Base-by-base conservation (phyloP, 2,329 filamentous ascomycete genomes). In the Phyllachora maydis region DNA sequence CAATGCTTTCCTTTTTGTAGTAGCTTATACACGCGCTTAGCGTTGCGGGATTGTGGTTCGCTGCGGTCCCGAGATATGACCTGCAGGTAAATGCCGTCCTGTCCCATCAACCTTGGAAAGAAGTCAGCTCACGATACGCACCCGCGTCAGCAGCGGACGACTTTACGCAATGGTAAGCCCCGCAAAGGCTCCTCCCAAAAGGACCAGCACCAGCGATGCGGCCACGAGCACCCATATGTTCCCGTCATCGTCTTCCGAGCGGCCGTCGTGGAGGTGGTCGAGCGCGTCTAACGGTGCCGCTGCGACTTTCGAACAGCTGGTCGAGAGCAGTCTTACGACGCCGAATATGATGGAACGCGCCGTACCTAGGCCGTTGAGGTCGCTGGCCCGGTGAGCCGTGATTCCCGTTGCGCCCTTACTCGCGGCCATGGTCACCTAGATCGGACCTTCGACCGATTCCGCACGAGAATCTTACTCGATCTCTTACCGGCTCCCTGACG, bases 31-130 rank as follows among this genome's bases (percentile, higher is more conserved):
- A 98, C 88, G 32, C 68, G 73, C 27, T 64, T 65, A 1, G 88
- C 88, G 42, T 93, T 81, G 41, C 70, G 79, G 40, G 72, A 73
- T 50, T 95, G 85, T n/a, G 70, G 59, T 26, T 75, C 81, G 46
- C 79, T 73, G 21, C 76, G 71, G 25, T 88, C 90, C 19, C 74
- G 72, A 24, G 82, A 71, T 32, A 98, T 75, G 33, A 98, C 88
- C 50, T 93, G 88, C 10, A 98, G 65, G 47, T 98, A 93, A 39
- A 95, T 90, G 47, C 90, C 83, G 53, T 98, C 88, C 53, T 82
- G 66, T 25, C 64, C 64, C 64, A 69, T 68, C 28, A 68, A 44
- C 6, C 57, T 62, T 24, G 10, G 18, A 8, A 18, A 16, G 32
- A 24, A 17, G 23, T n/a, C n/a, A n/a, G n/a, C n/a, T n/a, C n/a